A percentile compares a stretch with the other conserved stretches of the same genome.
phyloP scores from a whole-genome alignment of 2,329 filamentous ascomycete species.

The Xenosphaeropsis pyriputrescens region DNA sequence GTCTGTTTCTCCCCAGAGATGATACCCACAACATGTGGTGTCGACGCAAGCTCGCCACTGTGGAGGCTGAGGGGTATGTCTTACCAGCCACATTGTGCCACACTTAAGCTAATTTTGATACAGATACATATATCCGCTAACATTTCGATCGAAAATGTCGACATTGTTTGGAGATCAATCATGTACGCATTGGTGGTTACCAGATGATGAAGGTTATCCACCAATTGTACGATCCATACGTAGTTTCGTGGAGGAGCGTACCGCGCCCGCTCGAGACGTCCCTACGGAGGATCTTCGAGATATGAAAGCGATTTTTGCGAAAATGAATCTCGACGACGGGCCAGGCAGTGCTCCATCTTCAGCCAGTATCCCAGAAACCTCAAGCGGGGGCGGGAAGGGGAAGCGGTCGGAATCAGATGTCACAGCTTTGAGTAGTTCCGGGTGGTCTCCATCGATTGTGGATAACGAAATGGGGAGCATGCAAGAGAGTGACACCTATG shows the following conservation, averaged over 20 bases:
- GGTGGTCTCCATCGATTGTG: no score
- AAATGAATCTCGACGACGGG: slow-evolving; percentile 35
- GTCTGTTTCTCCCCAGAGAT: slow-evolving; percentile 69
- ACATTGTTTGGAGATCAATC: slow-evolving; percentile 58
- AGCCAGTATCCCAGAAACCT: not conserved
- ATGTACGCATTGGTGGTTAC: slow-evolving; percentile 78
- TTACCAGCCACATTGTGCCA: not conserved
- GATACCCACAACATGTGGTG: slow-evolving; percentile 62
- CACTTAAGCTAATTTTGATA: not conserved
- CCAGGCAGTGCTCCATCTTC: slow-evolving; percentile 4
- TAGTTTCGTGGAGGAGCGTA: slow-evolving; percentile 67
- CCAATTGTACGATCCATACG: slow-evolving; percentile 64
- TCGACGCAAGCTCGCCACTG: slow-evolving; percentile 59
- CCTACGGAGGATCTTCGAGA: slow-evolving; percentile 55
- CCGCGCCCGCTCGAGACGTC: slow-evolving; percentile 38
- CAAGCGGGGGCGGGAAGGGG: not conserved
- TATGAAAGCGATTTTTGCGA: slow-evolving; percentile 59
- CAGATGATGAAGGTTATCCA: slow-evolving; percentile 62
- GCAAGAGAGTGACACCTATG: no score
- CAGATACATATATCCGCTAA: slow-evolving; percentile 72
- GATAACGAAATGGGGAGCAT: no score
- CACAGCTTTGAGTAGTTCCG: no score
- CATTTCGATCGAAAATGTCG: slow-evolving; percentile 61
- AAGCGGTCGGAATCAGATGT: no score
- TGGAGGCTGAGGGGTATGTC: slow-evolving; percentile 68